Conservation (phyloP, 1,139 yeast genomes). For the Yamadazyma buinensis region DNA sequence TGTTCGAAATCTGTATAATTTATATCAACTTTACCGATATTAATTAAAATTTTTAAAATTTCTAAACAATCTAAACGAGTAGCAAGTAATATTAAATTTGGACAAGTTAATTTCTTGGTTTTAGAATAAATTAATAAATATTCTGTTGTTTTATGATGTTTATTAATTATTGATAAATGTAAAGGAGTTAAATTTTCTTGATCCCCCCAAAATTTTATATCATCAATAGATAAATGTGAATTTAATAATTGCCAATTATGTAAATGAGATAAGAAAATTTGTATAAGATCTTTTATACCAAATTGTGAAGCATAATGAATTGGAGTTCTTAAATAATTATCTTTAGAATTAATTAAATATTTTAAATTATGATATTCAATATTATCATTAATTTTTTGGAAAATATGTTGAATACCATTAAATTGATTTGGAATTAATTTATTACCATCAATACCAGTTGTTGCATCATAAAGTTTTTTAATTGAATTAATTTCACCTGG, state of each 20-base stretch:
- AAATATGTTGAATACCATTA: constrained; percentile 21
- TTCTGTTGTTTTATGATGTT: constrained; percentile 74
- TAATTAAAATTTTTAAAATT: constrained; percentile 53
- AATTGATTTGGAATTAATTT: constrained; percentile 19
- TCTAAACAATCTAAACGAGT: constrained; percentile 62
- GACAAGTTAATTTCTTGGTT: constrained; percentile 34
- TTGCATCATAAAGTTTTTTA: constrained; percentile 27
- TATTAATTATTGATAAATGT: constrained; percentile 78
- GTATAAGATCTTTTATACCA: constrained; percentile 67
- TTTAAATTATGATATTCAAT: constrained; percentile 22
- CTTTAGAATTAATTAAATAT: constrained; percentile 59
- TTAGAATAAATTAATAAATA: constrained; percentile 50
- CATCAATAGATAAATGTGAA: constrained; percentile 57
- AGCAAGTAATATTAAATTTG: constrained; percentile 62
- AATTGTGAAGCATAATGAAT: constrained; percentile 88
- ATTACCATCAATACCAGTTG: constrained; percentile 62
- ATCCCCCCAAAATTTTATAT: constrained; percentile 69
- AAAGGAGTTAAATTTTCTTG: constrained; percentile 79
- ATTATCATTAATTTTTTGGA: constrained; percentile 39
- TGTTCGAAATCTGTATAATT: constrained; percentile 58
- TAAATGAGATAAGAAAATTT: constrained; percentile 49
- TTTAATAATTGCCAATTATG: constrained; percentile 27
- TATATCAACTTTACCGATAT: constrained; percentile 58
- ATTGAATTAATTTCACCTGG: constrained; percentile 38
- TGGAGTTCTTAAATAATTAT: constrained; percentile 79